Percentiles rank a stretch among this genome's conserved stretches.
Evolutionary conservation across 2,329 filamentous ascomycete genomes (phyloP).

Genomic region (Grosmannia clavigera): DNA sequence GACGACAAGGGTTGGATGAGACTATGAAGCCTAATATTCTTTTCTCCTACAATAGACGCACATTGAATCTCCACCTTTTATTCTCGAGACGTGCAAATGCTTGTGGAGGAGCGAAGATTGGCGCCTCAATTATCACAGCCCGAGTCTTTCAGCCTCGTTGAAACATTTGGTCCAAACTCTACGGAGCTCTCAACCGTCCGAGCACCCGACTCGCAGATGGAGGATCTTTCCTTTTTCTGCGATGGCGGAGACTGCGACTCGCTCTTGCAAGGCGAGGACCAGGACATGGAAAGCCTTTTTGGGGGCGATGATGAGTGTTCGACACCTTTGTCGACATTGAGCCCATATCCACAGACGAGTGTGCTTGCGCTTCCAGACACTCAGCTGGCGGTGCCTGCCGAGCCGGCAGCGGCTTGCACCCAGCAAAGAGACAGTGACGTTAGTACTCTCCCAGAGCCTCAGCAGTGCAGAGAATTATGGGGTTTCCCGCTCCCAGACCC

Average conservation of each 20-base stretch:
- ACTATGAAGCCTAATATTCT: not conserved
- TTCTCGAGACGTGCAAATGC: not conserved
- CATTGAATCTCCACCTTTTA: not conserved
- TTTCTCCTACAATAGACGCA: not conserved
- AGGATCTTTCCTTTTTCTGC: not conserved
- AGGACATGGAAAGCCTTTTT: conserved; percentile 1
- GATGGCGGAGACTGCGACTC: not conserved
- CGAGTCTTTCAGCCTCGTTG: not conserved
- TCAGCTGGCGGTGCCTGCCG: not conserved
- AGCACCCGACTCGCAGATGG: not conserved
- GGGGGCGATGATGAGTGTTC: not conserved
- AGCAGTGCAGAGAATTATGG: not conserved
- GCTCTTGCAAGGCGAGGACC: too few relatives aligned
- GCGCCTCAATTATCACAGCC: not conserved
- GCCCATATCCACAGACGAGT: not conserved
- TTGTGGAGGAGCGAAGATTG: not conserved
- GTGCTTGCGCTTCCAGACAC: not conserved
- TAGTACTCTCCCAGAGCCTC: conserved; percentile 3
- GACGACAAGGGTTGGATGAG: not conserved
- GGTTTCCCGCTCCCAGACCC: not conserved
- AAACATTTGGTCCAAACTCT: not conserved
- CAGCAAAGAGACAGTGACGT: not conserved
- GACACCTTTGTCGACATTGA: not conserved
- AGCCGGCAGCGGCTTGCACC: not conserved
- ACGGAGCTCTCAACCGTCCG: not conserved